Evolutionary conservation across 164 flowering plant species (phyloP), one percentile per base, ranked within the genome.

Genomic region (Vitis amurensis): DNA sequence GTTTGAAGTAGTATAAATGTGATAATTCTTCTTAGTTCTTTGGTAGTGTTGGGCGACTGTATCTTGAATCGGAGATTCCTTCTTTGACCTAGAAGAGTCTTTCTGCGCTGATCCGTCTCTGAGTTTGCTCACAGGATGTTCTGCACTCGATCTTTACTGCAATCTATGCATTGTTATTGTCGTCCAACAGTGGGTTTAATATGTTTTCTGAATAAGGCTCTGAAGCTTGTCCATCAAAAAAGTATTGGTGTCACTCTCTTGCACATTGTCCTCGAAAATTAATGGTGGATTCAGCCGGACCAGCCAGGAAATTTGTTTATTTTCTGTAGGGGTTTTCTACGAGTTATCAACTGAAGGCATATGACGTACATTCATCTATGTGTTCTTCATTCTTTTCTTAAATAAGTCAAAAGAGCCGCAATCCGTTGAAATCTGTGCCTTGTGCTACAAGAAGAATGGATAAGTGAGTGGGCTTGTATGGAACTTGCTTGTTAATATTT

Each of bases 381-480:
- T 55, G 70, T 64, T 69, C 63, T 50, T 47, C 68, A n/a, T 68
- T 52, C 63, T 63, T 77, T 61, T 48, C 53, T 60, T 63, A 69
- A 86, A 87, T 84, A 80, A 82, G 78, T 79, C 78, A 76, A 62
- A 73, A 73, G 76, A 52, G 79, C 71, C 61, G 19, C 69, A 14
- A 67, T 71, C 71, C 47, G 72, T 65, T 70, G 71, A 61, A 68
- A 19, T 59, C 66, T 77, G n/a, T 62, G 72, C 70, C 49, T 55
- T 66, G 49, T 68, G 59, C 74, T n/a, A 10, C 66, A 63, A 10
- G 49, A 44, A 78, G 12, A 79, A 93, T 95, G 99, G 99, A 95
- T 61, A 87, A 93, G 98, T 96, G 61, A 71, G 87, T 68, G 56
- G 6, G 50, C 44, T 75, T 58, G 8, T n/a, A 0, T 62, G 4